phyloP scores from a whole-genome alignment of 2,329 filamentous ascomycete species.

The Aspergillus hortae region DNA sequence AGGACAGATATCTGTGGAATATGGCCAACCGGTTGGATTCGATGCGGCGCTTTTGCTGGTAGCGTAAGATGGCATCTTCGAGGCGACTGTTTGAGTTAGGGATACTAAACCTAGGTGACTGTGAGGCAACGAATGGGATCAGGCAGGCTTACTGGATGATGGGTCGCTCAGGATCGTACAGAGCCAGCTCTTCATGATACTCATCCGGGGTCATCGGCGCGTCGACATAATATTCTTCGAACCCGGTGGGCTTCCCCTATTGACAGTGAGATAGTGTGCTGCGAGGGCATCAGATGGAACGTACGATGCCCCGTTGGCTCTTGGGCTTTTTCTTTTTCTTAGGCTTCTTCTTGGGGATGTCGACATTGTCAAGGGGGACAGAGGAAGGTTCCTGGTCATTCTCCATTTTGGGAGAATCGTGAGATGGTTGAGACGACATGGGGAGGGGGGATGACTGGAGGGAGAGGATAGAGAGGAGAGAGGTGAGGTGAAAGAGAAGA shows the following conservation, averaged over 20 bases:
- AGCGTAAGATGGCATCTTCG: constrained; percentile 79
- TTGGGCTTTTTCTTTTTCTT: constrained; percentile 35
- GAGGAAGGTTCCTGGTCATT: too few species aligned
- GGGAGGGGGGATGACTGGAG: too few species aligned
- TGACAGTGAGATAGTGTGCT: not conserved
- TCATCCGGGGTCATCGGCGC: constrained; percentile 71
- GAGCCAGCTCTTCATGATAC: constrained; percentile 59
- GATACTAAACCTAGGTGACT: not conserved
- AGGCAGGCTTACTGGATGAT: constrained; percentile 54
- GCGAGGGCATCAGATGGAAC: not conserved
- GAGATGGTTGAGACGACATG: too few species aligned
- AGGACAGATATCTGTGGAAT: constrained; percentile 76
- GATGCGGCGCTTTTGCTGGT: constrained; percentile 71
- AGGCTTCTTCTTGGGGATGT: constrained; percentile 29
- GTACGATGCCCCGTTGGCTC: constrained; percentile 34
- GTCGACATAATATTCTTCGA: constrained; percentile 80
- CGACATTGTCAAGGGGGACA: too few species aligned
- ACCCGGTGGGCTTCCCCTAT: constrained; percentile 57
- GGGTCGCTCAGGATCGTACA: constrained; percentile 63
- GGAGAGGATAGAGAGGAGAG: too few species aligned
- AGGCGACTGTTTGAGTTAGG: constrained; percentile 60
- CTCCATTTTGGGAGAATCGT: too few species aligned
- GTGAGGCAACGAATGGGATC: not conserved
- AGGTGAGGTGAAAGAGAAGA: too few species aligned
- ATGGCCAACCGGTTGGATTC: constrained; percentile 58